Conservation (phyloP, 2,329 filamentous ascomycete species). For the Falciphora oryzae region DNA sequence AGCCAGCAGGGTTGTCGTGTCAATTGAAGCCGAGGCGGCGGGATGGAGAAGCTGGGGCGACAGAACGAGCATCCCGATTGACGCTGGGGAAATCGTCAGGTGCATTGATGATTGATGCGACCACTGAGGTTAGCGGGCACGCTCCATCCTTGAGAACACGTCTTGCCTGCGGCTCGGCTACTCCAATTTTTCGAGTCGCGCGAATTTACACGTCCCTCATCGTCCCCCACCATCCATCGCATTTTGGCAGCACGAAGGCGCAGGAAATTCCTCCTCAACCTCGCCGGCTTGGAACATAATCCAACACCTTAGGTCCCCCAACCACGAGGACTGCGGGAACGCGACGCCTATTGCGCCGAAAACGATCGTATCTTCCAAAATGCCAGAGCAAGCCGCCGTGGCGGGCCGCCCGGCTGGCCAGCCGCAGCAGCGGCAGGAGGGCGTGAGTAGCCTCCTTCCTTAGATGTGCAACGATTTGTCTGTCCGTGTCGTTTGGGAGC, state of each 20-base stretch:
- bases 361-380: conserved; percentile 16
- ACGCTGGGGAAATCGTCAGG: neutral
- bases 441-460: conserved; percentile 23
- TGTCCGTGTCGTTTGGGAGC: neutral
- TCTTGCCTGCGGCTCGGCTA: neutral
- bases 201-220: neutral
- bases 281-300: neutral
- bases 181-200: neutral
- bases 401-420: conserved; percentile 23
- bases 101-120: neutral
- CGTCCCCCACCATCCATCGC: neutral
- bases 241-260: neutral
- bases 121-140: neutral
- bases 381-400: conserved; percentile 28
- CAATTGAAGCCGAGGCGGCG: neutral
- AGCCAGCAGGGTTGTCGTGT: neutral
- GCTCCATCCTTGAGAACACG: neutral
- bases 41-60: neutral
- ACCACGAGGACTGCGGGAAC: neutral
- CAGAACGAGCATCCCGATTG: neutral
- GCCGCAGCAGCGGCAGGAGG: conserved; percentile 21
- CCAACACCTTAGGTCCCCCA: neutral
- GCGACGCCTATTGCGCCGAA: neutral
- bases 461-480: neutral
- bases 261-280: neutral